Evolutionary conservation across 2,329 filamentous ascomycete species (phyloP), one percentile per base, ranked within the genome.

Genomic region (Cladosporium sp.): DNA sequence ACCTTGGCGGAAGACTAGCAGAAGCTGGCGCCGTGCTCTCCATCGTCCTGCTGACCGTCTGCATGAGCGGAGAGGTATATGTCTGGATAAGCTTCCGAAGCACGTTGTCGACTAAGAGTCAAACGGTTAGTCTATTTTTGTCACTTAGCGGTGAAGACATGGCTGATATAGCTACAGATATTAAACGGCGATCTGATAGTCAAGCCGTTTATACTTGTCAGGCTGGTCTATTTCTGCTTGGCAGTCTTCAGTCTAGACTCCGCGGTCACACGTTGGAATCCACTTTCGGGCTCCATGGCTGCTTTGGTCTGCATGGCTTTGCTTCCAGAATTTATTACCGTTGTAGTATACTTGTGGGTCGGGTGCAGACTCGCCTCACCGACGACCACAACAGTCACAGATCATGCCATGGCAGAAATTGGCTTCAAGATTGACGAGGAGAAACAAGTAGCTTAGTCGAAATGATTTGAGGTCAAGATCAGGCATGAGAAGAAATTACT

Each of bases 291-390:
- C 3, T 55, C 40, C 2, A n/a, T 25, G 19, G 30, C 52, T 17
- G 52, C 52, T 11, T 38, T 55, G 40, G 52, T 47, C 4, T 55
- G 40, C 52, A 47, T 55, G 52, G 52, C 40, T 5, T 9, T 55
- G 11, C 15, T 55, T 12, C 52, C 52, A 5, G 52, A 55, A 28
- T 55, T 45, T 17, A 12, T 37, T 9, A 42, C 40, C 6, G 11
- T 38, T 15, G 14, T 47, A 5, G 25, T 55, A 9, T 55, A 28
- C 6, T 19, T 43, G 17, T 55, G 39, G 39, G 52, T 55, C 30
- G 40, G 40, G n/a, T 25, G 22, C 8, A 36, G 25, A n/a, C 37
- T 47, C 7, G 30, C 37, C 19, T 8, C n/a, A 8, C 30, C 5
- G 30, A 34, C 11, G 30, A 34, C 30, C 4, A 25, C 25, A 25